Conservation (phyloP, 1,284 basidiomycete species). For the Vanrija sp. region DNA sequence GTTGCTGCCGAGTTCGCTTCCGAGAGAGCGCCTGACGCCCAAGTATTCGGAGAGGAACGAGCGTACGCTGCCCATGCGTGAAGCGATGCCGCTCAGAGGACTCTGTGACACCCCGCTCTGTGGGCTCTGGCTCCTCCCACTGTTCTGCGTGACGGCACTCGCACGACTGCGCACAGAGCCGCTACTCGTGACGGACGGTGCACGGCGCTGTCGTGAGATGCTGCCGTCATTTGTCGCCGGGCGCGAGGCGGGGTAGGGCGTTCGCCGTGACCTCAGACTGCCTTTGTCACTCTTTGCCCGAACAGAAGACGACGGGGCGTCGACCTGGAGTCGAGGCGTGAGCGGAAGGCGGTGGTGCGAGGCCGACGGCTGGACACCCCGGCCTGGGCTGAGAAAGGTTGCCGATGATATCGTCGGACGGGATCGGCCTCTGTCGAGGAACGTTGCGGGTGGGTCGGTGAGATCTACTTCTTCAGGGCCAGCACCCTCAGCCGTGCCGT, state of each 20-base stretch:
- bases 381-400: background rate
- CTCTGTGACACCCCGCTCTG: background rate
- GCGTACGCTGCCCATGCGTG: constrained; percentile 13
- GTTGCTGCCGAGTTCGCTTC: constrained; percentile 24
- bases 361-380: background rate
- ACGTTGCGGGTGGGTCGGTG: background rate
- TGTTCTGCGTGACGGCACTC: background rate
- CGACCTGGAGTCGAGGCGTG: constrained; percentile 5
- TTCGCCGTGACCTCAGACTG: constrained; percentile 2
- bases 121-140: background rate
- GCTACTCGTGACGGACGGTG: background rate
- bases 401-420: background rate
- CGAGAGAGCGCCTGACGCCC: constrained; percentile 21
- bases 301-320: background rate
- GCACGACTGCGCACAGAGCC: background rate
- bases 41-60: constrained; percentile 13
- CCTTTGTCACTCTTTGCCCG: background rate
- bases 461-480: too few species aligned
- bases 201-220: constrained; percentile 8
- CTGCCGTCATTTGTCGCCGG: background rate
- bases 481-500: too few species aligned
- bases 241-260: constrained; percentile 6
- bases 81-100: background rate
- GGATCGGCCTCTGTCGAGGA: background rate
- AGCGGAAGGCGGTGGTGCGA: background rate